phyloP scores from a whole-genome alignment of 1,284 basidiomycete genomes.

The Pisolithus thermaeus region DNA sequence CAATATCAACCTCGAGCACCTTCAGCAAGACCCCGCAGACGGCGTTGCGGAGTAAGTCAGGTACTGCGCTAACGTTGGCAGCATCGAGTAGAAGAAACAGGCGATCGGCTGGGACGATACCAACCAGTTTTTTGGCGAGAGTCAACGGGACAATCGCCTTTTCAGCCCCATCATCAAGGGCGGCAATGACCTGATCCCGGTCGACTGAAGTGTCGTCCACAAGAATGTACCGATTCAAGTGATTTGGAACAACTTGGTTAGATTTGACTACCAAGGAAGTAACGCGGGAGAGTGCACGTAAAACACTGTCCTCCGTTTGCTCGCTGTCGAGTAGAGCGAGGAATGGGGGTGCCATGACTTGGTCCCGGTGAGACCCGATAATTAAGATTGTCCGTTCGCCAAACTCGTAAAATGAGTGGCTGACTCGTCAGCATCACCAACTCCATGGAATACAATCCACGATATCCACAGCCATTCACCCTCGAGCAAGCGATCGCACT shows the following conservation, averaged over 20 bases:
- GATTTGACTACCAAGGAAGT: slow-evolving; percentile 66
- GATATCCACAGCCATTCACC: slow-evolving; percentile 71
- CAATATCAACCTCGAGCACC: slow-evolving; percentile 56
- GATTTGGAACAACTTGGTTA: slow-evolving; percentile 28
- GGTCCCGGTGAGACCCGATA: too few species aligned
- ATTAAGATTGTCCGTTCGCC: too few species aligned
- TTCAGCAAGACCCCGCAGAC: slow-evolving; percentile 78
- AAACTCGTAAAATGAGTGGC: not conserved
- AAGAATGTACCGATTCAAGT: slow-evolving; percentile 45
- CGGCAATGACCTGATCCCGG: slow-evolving; percentile 54
- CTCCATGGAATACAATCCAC: slow-evolving; percentile 61
- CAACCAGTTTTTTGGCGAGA: slow-evolving; percentile 62
- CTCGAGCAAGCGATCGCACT: slow-evolving; percentile 59
- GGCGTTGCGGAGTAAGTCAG: slow-evolving; percentile 62
- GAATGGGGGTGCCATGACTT: slow-evolving; percentile 36
- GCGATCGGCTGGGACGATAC: slow-evolving; percentile 65
- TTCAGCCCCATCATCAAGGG: slow-evolving; percentile 72
- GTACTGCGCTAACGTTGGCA: slow-evolving; percentile 66
- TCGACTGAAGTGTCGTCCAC: slow-evolving; percentile 45
- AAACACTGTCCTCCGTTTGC: slow-evolving; percentile 39
- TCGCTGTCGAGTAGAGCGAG: slow-evolving; percentile 51
- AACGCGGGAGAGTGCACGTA: slow-evolving; percentile 62
- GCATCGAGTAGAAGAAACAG: slow-evolving; percentile 72
- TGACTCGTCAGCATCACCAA: not conserved
- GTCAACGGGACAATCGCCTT: slow-evolving; percentile 71